These are phyloP conservation scores for Ogataea corticis DNA, from an alignment of 805 yeast genomes.

Conservation along the genomic window DNA sequence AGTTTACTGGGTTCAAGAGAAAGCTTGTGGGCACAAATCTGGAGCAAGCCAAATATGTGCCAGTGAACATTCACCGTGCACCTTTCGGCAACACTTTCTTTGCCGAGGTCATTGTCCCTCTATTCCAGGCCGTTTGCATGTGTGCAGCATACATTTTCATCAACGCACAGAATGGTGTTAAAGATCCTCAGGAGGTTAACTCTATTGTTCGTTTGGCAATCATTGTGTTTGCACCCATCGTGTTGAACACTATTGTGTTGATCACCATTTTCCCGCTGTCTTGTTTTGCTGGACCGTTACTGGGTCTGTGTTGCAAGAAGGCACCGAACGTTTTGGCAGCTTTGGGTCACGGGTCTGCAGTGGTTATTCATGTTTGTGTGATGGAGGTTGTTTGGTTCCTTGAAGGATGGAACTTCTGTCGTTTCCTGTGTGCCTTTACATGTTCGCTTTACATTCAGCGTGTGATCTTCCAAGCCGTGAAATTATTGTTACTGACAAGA, in stretches of 20 bases:
- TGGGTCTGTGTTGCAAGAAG: slow-evolving; percentile 34
- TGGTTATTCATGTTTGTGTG: slow-evolving; percentile 35
- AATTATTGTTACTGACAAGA: slow-evolving; percentile 38
- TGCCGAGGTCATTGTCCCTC: slow-evolving; percentile 77
- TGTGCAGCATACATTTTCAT: slow-evolving; percentile 76
- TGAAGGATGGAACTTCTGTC: slow-evolving; percentile 43
- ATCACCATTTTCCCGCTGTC: slow-evolving; percentile 38
- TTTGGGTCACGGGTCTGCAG: slow-evolving; percentile 38
- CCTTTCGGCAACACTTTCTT: slow-evolving; percentile 74
- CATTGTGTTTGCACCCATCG: slow-evolving; percentile 50
- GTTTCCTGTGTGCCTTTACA: slow-evolving; percentile 41
- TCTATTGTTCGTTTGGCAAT: slow-evolving; percentile 63
- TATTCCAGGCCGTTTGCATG: slow-evolving; percentile 66
- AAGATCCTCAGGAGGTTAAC: slow-evolving; percentile 47
- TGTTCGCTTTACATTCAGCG: slow-evolving; percentile 41
- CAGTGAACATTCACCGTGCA: slow-evolving; percentile 63
- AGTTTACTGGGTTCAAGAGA: slow-evolving; percentile 89
- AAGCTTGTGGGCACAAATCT: slow-evolving; percentile 38
- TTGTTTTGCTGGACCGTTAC: slow-evolving; percentile 38
- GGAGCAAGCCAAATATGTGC: slow-evolving; percentile 40
- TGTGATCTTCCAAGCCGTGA: slow-evolving; percentile 35
- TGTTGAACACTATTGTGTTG: slow-evolving; percentile 38
- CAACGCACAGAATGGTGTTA: slow-evolving; percentile 85
- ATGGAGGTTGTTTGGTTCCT: slow-evolving; percentile 40
- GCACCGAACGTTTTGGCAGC: slow-evolving; percentile 42